Conservation (phyloP, 176 grass and related monocot genomes). For the Ensete ventricosum region DNA sequence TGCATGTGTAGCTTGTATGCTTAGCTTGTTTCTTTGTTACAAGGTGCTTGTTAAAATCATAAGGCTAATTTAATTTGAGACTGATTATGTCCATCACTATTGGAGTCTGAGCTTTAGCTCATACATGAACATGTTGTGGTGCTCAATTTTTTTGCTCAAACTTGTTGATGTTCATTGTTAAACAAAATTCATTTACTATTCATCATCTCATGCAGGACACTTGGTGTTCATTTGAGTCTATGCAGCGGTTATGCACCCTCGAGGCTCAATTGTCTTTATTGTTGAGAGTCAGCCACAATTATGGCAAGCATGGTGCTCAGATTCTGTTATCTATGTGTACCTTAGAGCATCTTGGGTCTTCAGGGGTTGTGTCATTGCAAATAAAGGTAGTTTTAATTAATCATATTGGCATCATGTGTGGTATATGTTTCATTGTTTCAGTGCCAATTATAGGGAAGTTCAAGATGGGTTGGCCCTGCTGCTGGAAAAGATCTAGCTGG, state of each 20-base stretch:
- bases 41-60: neutral
- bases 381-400: constrained; percentile 42
- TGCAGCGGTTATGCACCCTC: constrained; percentile 59
- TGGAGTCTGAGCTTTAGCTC: neutral
- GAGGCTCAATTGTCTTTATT: constrained; percentile 86
- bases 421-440: constrained; percentile 20
- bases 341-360: constrained; percentile 80
- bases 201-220: constrained; percentile 38
- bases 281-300: constrained; percentile 77
- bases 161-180: neutral
- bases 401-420: constrained; percentile 4
- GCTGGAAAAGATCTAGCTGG: constrained; percentile 42
- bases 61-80: neutral
- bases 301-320: constrained; percentile 79
- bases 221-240: constrained; percentile 51
- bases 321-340: constrained; percentile 87
- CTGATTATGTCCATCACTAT: no score
- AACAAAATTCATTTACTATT: constrained; percentile 13
- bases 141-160: neutral
- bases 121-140: neutral
- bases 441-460: constrained; percentile 35
- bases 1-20: neutral
- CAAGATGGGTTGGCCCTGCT: constrained; percentile 28
- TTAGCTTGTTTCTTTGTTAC: neutral
- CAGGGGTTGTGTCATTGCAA: constrained; percentile 41